Conservation (phyloP, 2,329 filamentous ascomycete genomes). For the Diaporthe destruens region DNA sequence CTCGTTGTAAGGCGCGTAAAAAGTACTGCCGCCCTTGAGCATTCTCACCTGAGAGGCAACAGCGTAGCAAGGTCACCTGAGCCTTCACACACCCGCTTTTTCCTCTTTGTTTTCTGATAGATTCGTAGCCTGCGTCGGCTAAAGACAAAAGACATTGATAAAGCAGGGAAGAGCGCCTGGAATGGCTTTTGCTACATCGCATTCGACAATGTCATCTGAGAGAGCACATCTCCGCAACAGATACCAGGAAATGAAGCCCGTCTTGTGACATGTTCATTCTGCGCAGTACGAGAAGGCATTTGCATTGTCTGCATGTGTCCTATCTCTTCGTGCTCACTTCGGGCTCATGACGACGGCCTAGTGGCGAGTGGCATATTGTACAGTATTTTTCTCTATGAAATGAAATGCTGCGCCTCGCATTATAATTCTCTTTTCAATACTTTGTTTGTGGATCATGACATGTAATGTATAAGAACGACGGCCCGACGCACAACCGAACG, state of each 20-base stretch:
- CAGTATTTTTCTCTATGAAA: conserved; percentile 6
- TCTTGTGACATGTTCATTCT: not conserved
- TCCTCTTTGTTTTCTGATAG: not conserved
- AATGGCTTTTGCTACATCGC: not conserved
- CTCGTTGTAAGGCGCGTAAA: not conserved
- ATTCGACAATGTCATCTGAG: not conserved
- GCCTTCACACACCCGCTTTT: no score
- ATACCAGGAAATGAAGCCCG: no score
- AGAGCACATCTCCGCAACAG: not conserved
- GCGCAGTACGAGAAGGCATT: no score
- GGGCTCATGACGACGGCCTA: not conserved
- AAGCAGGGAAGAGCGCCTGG: not conserved
- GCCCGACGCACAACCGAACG: not conserved
- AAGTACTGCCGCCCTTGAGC: not conserved
- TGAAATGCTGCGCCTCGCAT: not conserved
- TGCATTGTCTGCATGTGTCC: not conserved
- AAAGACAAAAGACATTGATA: not conserved
- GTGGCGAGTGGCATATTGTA: conserved; percentile 13
- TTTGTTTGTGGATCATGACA: not conserved
- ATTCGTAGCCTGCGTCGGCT: no score
- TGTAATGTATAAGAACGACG: conserved; percentile 17
- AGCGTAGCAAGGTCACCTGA: no score
- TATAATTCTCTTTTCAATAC: not conserved
- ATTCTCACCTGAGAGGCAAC: not conserved
- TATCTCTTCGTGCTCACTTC: not conserved